Base-by-base conservation (phyloP, 305 asterid genomes). In the Plantago coronopus region DNA sequence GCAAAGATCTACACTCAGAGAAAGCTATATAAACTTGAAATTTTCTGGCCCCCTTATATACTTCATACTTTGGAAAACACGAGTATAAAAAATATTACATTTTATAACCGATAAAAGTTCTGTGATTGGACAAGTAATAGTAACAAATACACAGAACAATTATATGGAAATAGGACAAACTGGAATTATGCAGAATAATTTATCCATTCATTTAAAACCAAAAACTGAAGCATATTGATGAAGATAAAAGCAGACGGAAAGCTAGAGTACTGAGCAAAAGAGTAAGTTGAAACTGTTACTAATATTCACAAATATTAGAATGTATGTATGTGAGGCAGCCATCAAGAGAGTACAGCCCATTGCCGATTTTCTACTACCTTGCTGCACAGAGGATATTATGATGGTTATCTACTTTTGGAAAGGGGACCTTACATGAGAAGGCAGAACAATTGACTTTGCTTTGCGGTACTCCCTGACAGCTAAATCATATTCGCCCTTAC, bases 391-490 rank as follows among this genome's bases (percentile, higher is more conserved):
- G 11, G 20, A 55, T 31, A 68, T 29, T 60, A 48, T 46, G 65
- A 67, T 63, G 58, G 43, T 50, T 47, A 56, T 37, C 45, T 13
- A 68, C 62, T 54, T 56, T 38, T 54, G 57, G 74, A 59, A 20
- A 64, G 48, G 23, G 40, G 66, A 62, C 68, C 81, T 57, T 87
- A 93, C 99, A 78, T 93, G 97, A 68, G 99, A 89, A 75, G 99
- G 99, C 70, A 93, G 91, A 69, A 87, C 96, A 59, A 93, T 93
- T 19, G 99, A 93, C 85, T 89, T 93, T 17, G 97, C 99, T 89
- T 93, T 93, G 67, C 97, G 84, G 83, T 89, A 93, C 79, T 93
- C 99, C 77, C 99, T 79, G 54, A 93, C 97, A 50, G 99, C 99
- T 76, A 93, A 81, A 80, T 93, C 99, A 76, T 87, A 89, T 82